These are phyloP conservation scores for Ceratobasidium sp. DNA, from an alignment of 1,284 basidiomycete genomes.

Conservation along the genomic window DNA sequence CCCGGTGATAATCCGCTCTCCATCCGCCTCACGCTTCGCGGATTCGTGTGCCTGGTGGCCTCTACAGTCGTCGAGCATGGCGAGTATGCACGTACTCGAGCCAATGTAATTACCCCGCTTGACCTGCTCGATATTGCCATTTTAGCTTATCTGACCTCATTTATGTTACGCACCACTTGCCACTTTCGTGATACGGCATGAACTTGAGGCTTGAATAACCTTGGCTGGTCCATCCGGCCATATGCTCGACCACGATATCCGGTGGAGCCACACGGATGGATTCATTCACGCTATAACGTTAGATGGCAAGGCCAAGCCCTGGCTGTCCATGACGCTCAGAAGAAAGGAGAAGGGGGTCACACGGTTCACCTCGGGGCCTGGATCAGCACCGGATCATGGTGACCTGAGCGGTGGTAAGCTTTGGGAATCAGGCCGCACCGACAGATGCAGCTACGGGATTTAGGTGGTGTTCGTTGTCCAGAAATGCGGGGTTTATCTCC, in stretches of 20 bases:
- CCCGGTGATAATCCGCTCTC: background rate
- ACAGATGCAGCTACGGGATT: too few species aligned
- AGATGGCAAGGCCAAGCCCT: conserved; percentile 5
- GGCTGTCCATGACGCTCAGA: background rate
- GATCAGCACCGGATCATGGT: background rate
- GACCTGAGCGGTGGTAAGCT: too few species aligned
- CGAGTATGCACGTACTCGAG: background rate
- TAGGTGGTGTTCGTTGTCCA: too few species aligned
- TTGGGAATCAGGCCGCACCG: too few species aligned
- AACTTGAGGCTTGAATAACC: too few species aligned
- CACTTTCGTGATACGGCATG: too few species aligned
- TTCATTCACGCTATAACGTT: background rate
- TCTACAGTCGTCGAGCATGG: background rate
- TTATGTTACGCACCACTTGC: too few species aligned
- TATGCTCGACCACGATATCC: background rate
- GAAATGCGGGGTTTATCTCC: too few species aligned
- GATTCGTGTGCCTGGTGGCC: background rate
- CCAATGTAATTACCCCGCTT: background rate
- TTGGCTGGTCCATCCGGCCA: background rate
- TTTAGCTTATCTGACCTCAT: background rate
- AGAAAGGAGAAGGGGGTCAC: background rate
- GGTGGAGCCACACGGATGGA: background rate
- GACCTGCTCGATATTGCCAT: background rate
- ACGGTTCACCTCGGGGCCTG: background rate
- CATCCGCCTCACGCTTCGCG: background rate